These are phyloP conservation scores for Gentiana dahurica DNA, from an alignment of 257 asterid species.

Conservation along the genomic window DNA sequence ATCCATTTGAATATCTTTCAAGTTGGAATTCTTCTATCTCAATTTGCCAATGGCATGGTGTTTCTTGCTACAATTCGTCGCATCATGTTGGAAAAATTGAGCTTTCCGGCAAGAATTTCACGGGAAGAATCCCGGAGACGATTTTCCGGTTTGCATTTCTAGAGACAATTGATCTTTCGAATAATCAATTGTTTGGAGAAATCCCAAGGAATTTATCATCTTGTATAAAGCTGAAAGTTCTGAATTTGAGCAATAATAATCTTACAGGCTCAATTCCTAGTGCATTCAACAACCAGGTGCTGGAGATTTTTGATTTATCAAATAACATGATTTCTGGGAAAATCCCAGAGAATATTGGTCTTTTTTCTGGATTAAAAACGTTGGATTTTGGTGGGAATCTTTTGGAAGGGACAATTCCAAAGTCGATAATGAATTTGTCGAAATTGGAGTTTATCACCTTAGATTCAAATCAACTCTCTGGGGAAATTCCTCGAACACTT, in stretches of 20 bases:
- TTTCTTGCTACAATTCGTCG: conserved; percentile 41
- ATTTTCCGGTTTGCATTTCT: conserved; percentile 42
- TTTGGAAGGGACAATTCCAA: conserved; percentile 43
- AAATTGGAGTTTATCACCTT: conserved; percentile 46
- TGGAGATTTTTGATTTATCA: conserved; percentile 56
- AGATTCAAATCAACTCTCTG: conserved; percentile 63
- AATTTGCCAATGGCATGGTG: conserved; percentile 60
- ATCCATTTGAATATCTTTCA: conserved; percentile 33
- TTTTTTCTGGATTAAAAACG: conserved; percentile 38
- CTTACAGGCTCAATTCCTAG: conserved; percentile 47
- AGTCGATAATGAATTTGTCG: conserved; percentile 42
- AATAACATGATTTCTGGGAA: conserved; percentile 61
- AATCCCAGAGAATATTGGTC: conserved; percentile 46
- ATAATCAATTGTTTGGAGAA: conserved; percentile 51
- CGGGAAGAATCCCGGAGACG: conserved; percentile 41
- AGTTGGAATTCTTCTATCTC: conserved; percentile 54
- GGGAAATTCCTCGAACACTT: conserved; percentile 44
- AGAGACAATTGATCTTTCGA: conserved; percentile 50
- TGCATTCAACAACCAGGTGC: conserved; percentile 23
- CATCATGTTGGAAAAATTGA: conserved; percentile 45
- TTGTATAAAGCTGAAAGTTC: conserved; percentile 32
- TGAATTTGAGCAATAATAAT: conserved; percentile 70
- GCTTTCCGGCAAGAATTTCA: conserved; percentile 49
- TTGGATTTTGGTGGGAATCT: conserved; percentile 77
- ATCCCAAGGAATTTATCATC: conserved; percentile 32